A percentile compares a stretch with the other conserved stretches of the same genome.
Conservation (phyloP, 2,329 filamentous ascomycete genomes). For the Sclerotinia minor region DNA sequence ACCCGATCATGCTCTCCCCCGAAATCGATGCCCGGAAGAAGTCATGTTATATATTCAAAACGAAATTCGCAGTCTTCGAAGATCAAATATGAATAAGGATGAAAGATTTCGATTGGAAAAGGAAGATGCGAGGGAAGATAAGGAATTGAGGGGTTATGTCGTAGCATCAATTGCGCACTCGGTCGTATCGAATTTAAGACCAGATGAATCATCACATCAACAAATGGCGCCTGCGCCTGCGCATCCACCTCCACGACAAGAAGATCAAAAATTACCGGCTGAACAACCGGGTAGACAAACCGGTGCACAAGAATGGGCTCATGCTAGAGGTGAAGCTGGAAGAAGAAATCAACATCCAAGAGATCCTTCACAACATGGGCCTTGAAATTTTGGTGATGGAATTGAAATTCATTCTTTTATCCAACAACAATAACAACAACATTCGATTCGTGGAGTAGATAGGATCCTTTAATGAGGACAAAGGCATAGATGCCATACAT, state of each 20-base stretch:
- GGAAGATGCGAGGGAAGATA: conserved; percentile 74
- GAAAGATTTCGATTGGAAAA: conserved; percentile 79
- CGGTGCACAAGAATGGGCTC: conserved; percentile 53
- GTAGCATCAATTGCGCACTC: conserved; percentile 72
- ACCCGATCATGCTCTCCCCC: conserved; percentile 68
- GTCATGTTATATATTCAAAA: conserved; percentile 88
- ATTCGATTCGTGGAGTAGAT: background rate
- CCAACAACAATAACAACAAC: background rate
- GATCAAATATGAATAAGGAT: conserved; percentile 81
- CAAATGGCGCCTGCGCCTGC: conserved; percentile 24
- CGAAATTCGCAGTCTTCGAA: conserved; percentile 83
- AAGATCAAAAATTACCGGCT: conserved; percentile 61
- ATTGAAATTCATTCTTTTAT: background rate
- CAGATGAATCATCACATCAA: conserved; percentile 30
- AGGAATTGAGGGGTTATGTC: conserved; percentile 72
- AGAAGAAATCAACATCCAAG: conserved; percentile 44
- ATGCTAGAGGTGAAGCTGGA: conserved; percentile 49
- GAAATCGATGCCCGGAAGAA: conserved; percentile 80
- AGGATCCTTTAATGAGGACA: background rate
- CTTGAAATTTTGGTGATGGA: conserved; percentile 32
- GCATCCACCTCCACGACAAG: conserved; percentile 39
- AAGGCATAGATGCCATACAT: background rate
- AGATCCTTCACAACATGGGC: conserved; percentile 47
- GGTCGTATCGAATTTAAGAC: conserved; percentile 46
- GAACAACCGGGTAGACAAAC: conserved; percentile 58